A percentile compares a stretch with the other conserved stretches of the same genome.
Evolutionary conservation across 345 rosid species (phyloP).

Genomic region (Pugionium cornutum): DNA sequence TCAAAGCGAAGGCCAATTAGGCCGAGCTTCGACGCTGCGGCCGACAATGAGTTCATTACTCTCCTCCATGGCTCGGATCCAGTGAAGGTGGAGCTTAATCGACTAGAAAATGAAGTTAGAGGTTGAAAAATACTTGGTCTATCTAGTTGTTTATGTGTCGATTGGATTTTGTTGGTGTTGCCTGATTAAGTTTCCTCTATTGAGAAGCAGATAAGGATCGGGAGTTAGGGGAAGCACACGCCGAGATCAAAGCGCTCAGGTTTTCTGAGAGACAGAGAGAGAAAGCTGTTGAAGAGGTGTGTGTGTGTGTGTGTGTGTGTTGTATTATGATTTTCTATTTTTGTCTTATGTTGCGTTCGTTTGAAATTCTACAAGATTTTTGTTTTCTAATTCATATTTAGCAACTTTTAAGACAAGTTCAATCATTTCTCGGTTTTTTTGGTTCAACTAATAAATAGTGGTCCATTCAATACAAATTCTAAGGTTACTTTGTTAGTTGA

Average conservation of each 20-base stretch:
- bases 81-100: conserved; percentile 97
- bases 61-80: conserved; percentile 98
- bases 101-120: conserved; percentile 97
- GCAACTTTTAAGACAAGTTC: background rate
- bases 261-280: conserved; percentile 87
- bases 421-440: conserved; percentile 2
- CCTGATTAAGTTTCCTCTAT: too few relatives aligned
- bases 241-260: conserved; percentile 90
- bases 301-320: too few relatives aligned
- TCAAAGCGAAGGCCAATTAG: conserved; percentile 66
- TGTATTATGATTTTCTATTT: too few relatives aligned
- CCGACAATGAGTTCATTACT: conserved; percentile 84
- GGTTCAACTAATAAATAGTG: conserved; percentile 3
- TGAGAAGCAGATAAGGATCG: conserved; percentile 82
- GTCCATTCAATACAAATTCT: background rate
- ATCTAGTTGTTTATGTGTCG: too few relatives aligned
- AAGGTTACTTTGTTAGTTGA: too few relatives aligned
- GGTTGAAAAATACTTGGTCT: conserved; percentile 56
- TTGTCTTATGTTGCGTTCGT: background rate
- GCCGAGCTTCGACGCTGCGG: conserved; percentile 75
- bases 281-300: conserved; percentile 95
- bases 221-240: conserved; percentile 90
- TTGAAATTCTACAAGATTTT: background rate
- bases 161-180: too few relatives aligned
- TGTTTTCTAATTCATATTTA: too few relatives aligned